Base-by-base conservation (phyloP, 768 basidiomycete genomes). In the Agaricus subrufescens region DNA sequence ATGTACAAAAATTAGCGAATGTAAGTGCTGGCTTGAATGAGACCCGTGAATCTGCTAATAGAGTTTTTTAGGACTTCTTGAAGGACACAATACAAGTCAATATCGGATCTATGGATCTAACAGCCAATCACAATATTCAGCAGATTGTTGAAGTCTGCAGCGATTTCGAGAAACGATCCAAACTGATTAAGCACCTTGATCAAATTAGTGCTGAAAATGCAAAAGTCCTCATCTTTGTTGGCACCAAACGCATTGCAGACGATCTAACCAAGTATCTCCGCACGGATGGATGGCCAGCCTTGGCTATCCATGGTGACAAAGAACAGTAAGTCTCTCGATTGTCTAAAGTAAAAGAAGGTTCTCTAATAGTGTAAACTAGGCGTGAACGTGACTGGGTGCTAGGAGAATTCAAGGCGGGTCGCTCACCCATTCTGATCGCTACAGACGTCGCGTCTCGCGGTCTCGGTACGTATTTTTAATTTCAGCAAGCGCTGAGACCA, bases 311-410 rank as follows among this genome's bases (percentile, higher is more conserved):
- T 67, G 97, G 97, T 65, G 97, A 99, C 78, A 99, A 99, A 74
- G 94, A 94, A 77, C 94, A 97, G 91, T 95, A 69, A 63, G 89
- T 78, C 12, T 15, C 1, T 3, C 19, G 34, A 50, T 25, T 3
- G 19, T 57, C 10, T 19, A 30, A 44, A 7, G 48, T 9, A 31
- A 38, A n/a, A 23, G n/a, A 10, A 10, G 12, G 23, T 7, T 27
- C 12, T 51, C 26, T 9, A 52, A 59, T 43, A 65, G 46, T 26
- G 4, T 30, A 8, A 10, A 46, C 11, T 57, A 94, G 91, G 66
- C 91, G 91, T 56, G 97, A 99, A 77, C 95, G 97, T 76, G 97
- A 99, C 69, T 99, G 97, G 97, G 97, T 98, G 49, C 79, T 99
- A 40, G 79, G 87, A 70, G 97, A 99, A 76, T 99, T 99, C 82